phyloP scores from a whole-genome alignment of 768 basidiomycete genomes.

The Pulveroboletus sp. region DNA sequence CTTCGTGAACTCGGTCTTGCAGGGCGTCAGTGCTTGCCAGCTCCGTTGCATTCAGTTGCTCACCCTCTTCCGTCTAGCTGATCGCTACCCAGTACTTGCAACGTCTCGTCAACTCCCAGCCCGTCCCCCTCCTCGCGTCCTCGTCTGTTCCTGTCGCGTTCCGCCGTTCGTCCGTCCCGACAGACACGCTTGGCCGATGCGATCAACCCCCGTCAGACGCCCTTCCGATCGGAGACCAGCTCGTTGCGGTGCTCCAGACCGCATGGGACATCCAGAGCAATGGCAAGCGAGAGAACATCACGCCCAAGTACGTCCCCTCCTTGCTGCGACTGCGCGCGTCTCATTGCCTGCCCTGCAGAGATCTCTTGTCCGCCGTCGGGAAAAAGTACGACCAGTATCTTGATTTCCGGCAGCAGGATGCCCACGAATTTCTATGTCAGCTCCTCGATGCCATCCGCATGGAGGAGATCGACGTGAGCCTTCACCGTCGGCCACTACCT shows the following conservation, averaged over 20 bases:
- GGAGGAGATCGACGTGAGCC: constrained; percentile 85
- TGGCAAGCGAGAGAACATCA: constrained; percentile 49
- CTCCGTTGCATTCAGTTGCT: background rate
- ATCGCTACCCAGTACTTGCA: constrained; percentile 61
- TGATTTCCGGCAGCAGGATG: constrained; percentile 94
- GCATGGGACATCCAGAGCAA: constrained; percentile 62
- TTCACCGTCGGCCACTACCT: background rate
- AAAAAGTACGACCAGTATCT: constrained; percentile 91
- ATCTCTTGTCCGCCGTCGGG: constrained; percentile 62
- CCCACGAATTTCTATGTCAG: constrained; percentile 89
- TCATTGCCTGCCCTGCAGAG: constrained; percentile 33
- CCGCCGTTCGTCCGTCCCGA: constrained; percentile 60
- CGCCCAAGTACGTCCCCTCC: constrained; percentile 54
- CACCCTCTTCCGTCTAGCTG: constrained; percentile 37
- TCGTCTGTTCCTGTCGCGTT: constrained; percentile 39
- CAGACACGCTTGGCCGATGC: constrained; percentile 50
- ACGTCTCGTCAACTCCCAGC: constrained; percentile 52
- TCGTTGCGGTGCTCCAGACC: constrained; percentile 52
- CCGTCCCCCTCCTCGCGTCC: constrained; percentile 38
- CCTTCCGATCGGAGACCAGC: constrained; percentile 70
- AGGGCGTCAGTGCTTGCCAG: constrained; percentile 57
- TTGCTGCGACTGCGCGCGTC: background rate
- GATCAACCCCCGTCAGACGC: constrained; percentile 51
- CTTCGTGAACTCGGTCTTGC: constrained; percentile 94
- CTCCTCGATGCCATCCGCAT: constrained; percentile 88